phyloP scores from a whole-genome alignment of 257 asterid genomes.

The Solanum chilense region DNA sequence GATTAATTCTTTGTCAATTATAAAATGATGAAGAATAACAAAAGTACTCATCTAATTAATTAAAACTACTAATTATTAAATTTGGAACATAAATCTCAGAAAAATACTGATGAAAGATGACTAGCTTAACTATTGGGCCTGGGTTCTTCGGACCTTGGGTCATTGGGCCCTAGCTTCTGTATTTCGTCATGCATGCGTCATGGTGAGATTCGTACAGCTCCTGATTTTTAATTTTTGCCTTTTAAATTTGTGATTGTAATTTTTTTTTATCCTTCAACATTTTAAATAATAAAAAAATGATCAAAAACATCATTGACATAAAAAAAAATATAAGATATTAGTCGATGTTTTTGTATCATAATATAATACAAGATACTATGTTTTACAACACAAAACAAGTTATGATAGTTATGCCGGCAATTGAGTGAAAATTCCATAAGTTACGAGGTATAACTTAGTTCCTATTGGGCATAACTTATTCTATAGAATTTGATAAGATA shows the following conservation, averaged over 20 bases:
- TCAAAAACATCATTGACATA: background rate
- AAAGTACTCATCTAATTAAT: background rate
- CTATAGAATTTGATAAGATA: fast-evolving
- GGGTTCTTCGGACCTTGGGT: background rate
- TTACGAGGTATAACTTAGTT: fast-evolving
- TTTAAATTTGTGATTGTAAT: no score
- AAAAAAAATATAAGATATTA: background rate
- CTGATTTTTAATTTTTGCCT: background rate
- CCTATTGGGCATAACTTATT: background rate
- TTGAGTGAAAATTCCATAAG: background rate
- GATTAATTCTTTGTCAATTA: background rate
- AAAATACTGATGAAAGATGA: background rate
- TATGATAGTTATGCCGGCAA: background rate
- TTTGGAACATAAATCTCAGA: background rate
- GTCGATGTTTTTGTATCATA: background rate
- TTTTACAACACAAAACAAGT: background rate
- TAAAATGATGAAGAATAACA: background rate
- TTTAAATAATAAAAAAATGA: background rate
- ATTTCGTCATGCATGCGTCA: background rate
- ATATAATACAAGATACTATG: background rate
- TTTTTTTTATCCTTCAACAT: background rate
- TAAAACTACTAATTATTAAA: background rate
- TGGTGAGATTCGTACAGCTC: background rate
- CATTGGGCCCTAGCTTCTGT: background rate
- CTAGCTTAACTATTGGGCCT: background rate